Evolutionary conservation across 2,329 filamentous ascomycete genomes (phyloP).

Genomic region (Aspergillus japonicus): DNA sequence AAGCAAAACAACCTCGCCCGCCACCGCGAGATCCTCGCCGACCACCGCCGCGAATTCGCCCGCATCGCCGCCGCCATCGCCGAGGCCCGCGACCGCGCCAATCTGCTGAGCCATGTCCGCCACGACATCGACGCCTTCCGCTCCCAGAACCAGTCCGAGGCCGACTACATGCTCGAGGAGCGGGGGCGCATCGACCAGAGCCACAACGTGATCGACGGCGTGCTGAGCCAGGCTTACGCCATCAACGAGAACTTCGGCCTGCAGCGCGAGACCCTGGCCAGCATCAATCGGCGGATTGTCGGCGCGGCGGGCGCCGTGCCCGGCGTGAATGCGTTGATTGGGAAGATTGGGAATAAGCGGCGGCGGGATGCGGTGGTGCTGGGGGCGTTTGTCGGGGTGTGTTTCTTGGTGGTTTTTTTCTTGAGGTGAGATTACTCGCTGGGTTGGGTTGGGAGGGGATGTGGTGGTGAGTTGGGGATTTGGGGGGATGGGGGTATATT

Average conservation of each 20-base stretch:
- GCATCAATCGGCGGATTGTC: slow-evolving; percentile 87
- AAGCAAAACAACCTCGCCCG: slow-evolving; percentile 95
- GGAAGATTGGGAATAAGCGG: slow-evolving; percentile 91
- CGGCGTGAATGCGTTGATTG: slow-evolving; percentile 87
- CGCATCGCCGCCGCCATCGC: slow-evolving; percentile 72
- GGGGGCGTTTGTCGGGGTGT: slow-evolving; percentile 85
- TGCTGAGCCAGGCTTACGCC: slow-evolving; percentile 92
- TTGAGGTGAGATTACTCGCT: slow-evolving; percentile 56
- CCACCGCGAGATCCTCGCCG: slow-evolving; percentile 82
- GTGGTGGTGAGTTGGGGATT: not conserved
- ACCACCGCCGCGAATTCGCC: slow-evolving; percentile 79
- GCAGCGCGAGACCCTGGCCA: slow-evolving; percentile 83
- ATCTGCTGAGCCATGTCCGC: slow-evolving; percentile 85
- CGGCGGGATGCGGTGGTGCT: slow-evolving; percentile 92
- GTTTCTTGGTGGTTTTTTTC: slow-evolving; percentile 82
- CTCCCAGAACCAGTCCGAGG: slow-evolving; percentile 77
- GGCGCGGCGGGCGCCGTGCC: slow-evolving; percentile 87
- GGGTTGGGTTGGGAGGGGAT: not conserved
- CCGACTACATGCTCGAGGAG: slow-evolving; percentile 97
- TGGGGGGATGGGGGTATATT: no score
- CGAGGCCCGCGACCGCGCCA: slow-evolving; percentile 79
- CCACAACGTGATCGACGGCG: slow-evolving; percentile 82
- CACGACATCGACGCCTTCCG: slow-evolving; percentile 90
- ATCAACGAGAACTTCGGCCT: slow-evolving; percentile 87
- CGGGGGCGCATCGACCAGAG: slow-evolving; percentile 81